These are phyloP conservation scores for Capronia coronata DNA, from an alignment of 2,329 filamentous ascomycete species.

Conservation along the genomic window DNA sequence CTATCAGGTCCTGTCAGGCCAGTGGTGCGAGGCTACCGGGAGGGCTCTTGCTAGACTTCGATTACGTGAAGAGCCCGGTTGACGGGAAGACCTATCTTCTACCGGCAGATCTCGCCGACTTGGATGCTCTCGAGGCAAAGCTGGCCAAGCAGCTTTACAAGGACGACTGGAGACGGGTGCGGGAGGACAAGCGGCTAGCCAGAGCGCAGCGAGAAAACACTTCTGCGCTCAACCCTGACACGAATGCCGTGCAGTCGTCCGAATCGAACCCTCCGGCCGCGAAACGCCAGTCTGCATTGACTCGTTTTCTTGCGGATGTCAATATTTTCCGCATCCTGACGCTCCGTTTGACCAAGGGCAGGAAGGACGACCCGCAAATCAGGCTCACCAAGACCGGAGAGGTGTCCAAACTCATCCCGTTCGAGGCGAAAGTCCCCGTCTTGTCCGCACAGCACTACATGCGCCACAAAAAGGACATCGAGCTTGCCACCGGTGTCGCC, in stretches of 20 bases:
- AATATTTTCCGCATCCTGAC: constrained; percentile 13
- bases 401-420: constrained; percentile 7
- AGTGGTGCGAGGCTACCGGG: constrained; percentile 21
- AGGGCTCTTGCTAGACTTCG: constrained; percentile 18
- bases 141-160: constrained; percentile 6
- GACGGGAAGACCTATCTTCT: constrained; percentile 19
- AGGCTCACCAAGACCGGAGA: neutral
- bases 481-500: neutral
- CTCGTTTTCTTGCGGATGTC: constrained; percentile 10
- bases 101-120: constrained; percentile 22
- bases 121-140: constrained; percentile 16
- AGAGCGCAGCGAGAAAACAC: neutral
- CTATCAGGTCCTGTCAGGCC: constrained; percentile 19
- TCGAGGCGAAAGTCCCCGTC: constrained; percentile 4
- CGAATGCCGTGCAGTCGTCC: no score
- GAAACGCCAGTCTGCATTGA: constrained; percentile 1
- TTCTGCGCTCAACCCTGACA: neutral
- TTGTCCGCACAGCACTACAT: constrained; percentile 14
- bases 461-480: constrained; percentile 10
- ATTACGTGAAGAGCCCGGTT: constrained; percentile 15
- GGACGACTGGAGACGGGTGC: constrained; percentile 3
- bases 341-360: constrained; percentile 1
- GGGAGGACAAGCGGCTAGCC: neutral
- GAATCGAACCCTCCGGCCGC: neutral
- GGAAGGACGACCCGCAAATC: neutral